A percentile compares a stretch with the other conserved stretches of the same genome.
Evolutionary conservation across 495 filamentous ascomycete genomes (phyloP).

Genomic region (Mytilinidion resinicola): DNA sequence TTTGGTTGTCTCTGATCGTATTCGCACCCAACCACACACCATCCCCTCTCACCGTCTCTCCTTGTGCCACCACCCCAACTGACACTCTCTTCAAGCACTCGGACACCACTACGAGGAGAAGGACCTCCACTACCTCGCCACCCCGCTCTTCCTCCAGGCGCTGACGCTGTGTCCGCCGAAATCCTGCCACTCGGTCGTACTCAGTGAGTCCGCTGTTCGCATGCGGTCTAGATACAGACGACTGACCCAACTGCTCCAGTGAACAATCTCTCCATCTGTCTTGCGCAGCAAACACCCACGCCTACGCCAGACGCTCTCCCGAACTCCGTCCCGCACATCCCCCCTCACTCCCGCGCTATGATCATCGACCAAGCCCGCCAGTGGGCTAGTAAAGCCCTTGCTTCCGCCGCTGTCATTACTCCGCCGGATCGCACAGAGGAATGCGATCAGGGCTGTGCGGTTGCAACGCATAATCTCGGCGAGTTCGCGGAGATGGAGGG

Average conservation of each 20-base stretch:
- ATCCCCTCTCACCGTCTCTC: conserved; percentile 6
- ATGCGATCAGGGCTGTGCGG: conserved; percentile 80
- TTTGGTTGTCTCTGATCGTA: conserved; percentile 4
- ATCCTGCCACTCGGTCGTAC: conserved; percentile 65
- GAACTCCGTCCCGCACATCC: conserved; percentile 7
- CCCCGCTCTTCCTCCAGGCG: conserved; percentile 84
- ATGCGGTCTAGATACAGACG: neutral
- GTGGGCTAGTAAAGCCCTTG: conserved; percentile 73
- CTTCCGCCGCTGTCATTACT: conserved; percentile 49
- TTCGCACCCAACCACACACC: neutral
- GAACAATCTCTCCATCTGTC: conserved; percentile 64
- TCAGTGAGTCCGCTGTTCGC: conserved; percentile 48
- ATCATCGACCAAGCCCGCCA: conserved; percentile 55
- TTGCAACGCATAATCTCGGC: conserved; percentile 78
- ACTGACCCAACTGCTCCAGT: conserved; percentile 36
- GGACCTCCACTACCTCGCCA: conserved; percentile 66
- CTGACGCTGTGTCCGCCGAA: conserved; percentile 51
- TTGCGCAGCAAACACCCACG: conserved; percentile 57
- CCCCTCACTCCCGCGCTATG: conserved; percentile 40
- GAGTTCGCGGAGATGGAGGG: conserved; percentile 70
- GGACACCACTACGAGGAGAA: conserved; percentile 64
- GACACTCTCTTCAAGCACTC: conserved; percentile 46
- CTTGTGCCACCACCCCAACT: conserved; percentile 6
- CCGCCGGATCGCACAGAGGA: conserved; percentile 62
- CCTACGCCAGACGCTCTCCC: conserved; percentile 19